Conservation (phyloP, 2,329 filamentous ascomycete species). For the Sporothrix euskadiensis region DNA sequence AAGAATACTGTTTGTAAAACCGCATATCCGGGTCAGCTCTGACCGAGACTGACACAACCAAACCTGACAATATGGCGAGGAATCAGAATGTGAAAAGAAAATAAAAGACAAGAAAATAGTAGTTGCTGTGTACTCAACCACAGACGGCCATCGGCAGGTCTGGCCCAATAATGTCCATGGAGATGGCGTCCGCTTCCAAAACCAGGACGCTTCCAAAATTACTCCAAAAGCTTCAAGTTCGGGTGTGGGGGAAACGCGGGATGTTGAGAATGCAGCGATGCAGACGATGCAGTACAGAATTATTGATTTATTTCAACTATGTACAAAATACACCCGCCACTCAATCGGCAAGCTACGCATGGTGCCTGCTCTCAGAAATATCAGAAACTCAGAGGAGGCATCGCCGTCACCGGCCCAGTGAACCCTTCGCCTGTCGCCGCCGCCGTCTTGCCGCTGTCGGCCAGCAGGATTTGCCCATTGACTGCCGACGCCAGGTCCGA, state of each 20-base stretch:
- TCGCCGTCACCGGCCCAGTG: background rate
- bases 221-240: slow-evolving; percentile 18
- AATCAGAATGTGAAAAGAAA: background rate
- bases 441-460: background rate
- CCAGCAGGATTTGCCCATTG: background rate
- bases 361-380: no score
- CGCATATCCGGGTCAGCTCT: slow-evolving; percentile 9
- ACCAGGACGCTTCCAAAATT: background rate
- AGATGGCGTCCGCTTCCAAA: background rate
- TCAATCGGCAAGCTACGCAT: background rate
- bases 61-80: background rate
- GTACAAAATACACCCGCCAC: background rate
- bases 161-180: slow-evolving; percentile 19
- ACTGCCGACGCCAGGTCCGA: background rate
- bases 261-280: background rate
- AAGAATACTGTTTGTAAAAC: background rate
- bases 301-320: background rate
- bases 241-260: background rate
- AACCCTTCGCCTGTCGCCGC: background rate
- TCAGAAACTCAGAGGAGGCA: background rate
- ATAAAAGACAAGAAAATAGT: background rate
- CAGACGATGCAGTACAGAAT: background rate
- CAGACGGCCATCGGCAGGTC: slow-evolving; percentile 20
- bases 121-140: background rate
- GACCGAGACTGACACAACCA: background rate